These are phyloP conservation scores for Cryptococcus deneoformans DNA, from an alignment of 1,284 basidiomycete species.

Conservation along the genomic window DNA sequence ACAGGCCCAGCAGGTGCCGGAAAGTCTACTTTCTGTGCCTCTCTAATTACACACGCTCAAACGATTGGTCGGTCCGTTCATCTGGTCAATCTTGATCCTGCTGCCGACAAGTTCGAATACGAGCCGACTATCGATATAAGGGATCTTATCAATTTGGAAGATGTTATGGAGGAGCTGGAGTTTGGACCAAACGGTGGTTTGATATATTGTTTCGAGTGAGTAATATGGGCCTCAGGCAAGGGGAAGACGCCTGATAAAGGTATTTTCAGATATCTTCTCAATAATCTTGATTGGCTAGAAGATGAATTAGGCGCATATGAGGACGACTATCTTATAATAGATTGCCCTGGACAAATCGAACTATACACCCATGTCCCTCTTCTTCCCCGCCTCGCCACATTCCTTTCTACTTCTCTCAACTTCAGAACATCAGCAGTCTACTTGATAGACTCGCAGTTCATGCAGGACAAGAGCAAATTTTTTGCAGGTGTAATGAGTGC, in stretches of 20 bases:
- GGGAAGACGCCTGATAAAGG: neutral
- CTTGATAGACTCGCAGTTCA: constrained; percentile 96
- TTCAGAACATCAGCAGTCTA: constrained; percentile 84
- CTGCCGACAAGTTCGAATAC: constrained; percentile 91
- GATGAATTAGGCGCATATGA: constrained; percentile 93
- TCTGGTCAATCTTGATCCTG: constrained; percentile 97
- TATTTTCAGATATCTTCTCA: constrained; percentile 76
- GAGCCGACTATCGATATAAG: constrained; percentile 92
- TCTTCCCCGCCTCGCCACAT: constrained; percentile 78
- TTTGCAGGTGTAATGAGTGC: constrained; percentile 98
- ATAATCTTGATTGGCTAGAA: constrained; percentile 99
- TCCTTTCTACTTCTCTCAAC: constrained; percentile 57
- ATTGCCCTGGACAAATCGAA: constrained; percentile 99
- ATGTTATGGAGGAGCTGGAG: constrained; percentile 94
- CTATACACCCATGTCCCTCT: constrained; percentile 98
- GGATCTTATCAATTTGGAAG: constrained; percentile 87
- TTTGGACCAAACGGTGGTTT: constrained; percentile 97
- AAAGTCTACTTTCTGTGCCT: constrained; percentile 91
- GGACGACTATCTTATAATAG: constrained; percentile 96
- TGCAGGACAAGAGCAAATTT: constrained; percentile 98
- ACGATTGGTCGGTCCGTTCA: constrained; percentile 80
- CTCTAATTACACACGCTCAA: constrained; percentile 87
- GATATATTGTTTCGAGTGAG: constrained; percentile 99
- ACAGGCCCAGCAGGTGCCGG: constrained; percentile 86
- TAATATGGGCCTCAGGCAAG: constrained; percentile 23